Base-by-base conservation (phyloP, 257 asterid species). In the Voacanga thouarsii region DNA sequence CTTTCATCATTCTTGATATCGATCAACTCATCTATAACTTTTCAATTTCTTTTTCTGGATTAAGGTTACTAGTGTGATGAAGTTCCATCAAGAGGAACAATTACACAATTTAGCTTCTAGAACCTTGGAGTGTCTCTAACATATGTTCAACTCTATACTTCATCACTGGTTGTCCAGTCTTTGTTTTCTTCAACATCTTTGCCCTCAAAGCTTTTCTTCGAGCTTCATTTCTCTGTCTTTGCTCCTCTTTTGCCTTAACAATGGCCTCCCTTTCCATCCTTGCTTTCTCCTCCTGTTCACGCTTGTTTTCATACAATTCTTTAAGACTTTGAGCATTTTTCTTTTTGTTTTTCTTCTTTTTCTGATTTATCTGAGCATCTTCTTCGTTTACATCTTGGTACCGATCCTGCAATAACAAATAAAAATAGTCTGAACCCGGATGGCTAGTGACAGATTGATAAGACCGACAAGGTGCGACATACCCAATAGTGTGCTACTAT, bases 151-250 rank as follows among this genome's bases (percentile, higher is more conserved):
- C 90, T 89, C 96, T 88, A 87, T 88, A 90, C 85, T 89, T 96
- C 98, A 96, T 93, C 49, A 93, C 97, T 7, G 99, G 99, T 72
- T 93, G 98, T 74, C 99, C 99, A 0, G 88, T 88, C 86, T 73
- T 90, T 1, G 99, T 96, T 86, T 90, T 96, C 95, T 93, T 93
- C 51, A 79, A 88, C 97, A 96, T 96, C 85, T 92, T 96, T 88
- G 81, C 90, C 89, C 91, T 90, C 56, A 84, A 72, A 41, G 75
- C 79, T 85, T 77, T 93, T 81, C 99, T 88, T 69, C 87, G 86
- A 73, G 88, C 86, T 87, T 88, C 94, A 23, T 90, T 75, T 80
- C 65, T 78, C 80, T 86, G 87, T 75, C 84, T 92, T 75, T 82
- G 86, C 76, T 87, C 91, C 76, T 87, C 86, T 80, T 85, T 91